Base-by-base conservation (phyloP, 2,329 filamentous ascomycete genomes). In the Cucurbitaria berberidis region DNA sequence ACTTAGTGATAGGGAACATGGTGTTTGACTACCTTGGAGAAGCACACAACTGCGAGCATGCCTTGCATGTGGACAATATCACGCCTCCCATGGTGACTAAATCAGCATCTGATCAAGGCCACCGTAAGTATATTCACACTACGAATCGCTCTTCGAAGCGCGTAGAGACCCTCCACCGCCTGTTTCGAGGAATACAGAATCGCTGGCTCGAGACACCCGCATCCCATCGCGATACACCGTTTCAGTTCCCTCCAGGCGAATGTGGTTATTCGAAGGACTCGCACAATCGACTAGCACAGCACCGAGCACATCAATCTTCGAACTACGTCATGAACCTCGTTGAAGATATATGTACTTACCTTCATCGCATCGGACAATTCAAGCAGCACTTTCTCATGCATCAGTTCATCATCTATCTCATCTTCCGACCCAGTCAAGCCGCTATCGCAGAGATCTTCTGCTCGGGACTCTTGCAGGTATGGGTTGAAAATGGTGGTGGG, bases 271-370 rank as follows among this genome's bases (percentile, higher is more conserved):
- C 66, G 0, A 42, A 50, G 5, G 34, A 65, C n/a, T 58, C 67
- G 0, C 63, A 60, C 6, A 18, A n/a, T 1, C 52, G 68, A 0
- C 47, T 73, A 0, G 48, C 53, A 4, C 62, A 70, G 32, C 69
- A 73, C 39, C 63, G 68, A 1, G 22, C 50, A 1, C 65, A 54
- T 7, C 44, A 53, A 4, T 65, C 61, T 0, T 70, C 64, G 3
- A 72, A 71, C 35, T 66, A 67, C 18, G 38, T 70, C 10, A 71
- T 72, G 68, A 72, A 72, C 13, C 63, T 73, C 0, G 57, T 67
- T 0, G 65, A 70, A 41, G 68, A 73, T 21, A 59, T 66, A 1
- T 72, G 63, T 26, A 56, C 55, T 0, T 40, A 67, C 29, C 52
- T 69, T 1, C 40, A 63, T 24, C 27, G 43, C 0, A 36, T 38